Evolutionary conservation across 2,329 filamentous ascomycete species (phyloP), one percentile per base, ranked within the genome.

Genomic region (Pestalotiopsis sp.): DNA sequence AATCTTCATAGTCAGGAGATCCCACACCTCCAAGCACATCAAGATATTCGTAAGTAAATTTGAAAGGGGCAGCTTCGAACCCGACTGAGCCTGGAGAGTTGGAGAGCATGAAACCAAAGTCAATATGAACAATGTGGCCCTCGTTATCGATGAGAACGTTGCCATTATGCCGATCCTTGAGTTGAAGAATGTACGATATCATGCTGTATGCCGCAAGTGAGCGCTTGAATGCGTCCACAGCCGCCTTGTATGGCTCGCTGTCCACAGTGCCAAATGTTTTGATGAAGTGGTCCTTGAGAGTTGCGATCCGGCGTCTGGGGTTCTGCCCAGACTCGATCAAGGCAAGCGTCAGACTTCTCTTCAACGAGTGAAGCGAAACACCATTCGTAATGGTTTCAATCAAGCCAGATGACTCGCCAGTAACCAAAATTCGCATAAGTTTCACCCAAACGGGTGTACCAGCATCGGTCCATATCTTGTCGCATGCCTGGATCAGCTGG

Each of bases 311-410:
- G 72, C 92, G 90, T 20, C 90, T 85, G 17, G 92, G 91, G 75
- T 94, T 94, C 49, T 89, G 86, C 3, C 92, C 92, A 2, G 91
- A 84, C 71, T 93, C 91, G 72, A 94, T 90, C 5, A 89, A 90
- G 1, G 92, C 90, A 49, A 96, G 85, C 1, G 93, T 96, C 68
- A 96, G 82, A 76, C 91, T 94, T 71, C 93, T 90, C 81, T 96
- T 95, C 71, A 96, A 85, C 2, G 92, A 95, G 79, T 96, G 93
- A 60, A 96, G 83, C n/a, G 92, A 95, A 13, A 96, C 93, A 59
- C 93, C 93, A 73, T 95, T 95, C 52, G 93, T 95, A 75, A 96
- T 96, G 4, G 93, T 96, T 82, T 96, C 93, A 73, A 96, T 93
- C 61, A 96, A 86, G 3, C 93, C 93, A 1, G 92, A 95, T 9